Evolutionary conservation across 1,284 basidiomycete species (phyloP).

Genomic region (Pseudozyma hubeiensis): DNA sequence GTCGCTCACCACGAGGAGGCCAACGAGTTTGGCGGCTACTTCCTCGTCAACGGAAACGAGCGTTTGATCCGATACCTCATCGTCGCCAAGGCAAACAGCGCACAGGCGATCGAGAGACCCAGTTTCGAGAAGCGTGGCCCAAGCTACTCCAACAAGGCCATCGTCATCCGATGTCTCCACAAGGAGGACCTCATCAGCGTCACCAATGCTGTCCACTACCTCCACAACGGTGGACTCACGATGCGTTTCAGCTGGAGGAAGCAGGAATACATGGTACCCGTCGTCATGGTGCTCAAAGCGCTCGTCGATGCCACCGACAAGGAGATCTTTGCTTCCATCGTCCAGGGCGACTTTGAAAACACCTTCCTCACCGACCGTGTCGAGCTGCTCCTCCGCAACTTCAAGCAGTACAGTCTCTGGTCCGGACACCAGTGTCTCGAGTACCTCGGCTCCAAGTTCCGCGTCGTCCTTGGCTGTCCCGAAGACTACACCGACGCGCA

Average conservation of each 20-base stretch:
- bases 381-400: conserved; percentile 89
- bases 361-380: conserved; percentile 98
- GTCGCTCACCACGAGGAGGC: conserved; percentile 93
- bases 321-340: conserved; percentile 96
- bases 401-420: conserved; percentile 87
- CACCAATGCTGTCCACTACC: conserved; percentile 96
- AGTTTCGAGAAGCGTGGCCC: conserved; percentile 92
- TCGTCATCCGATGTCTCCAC: conserved; percentile 92
- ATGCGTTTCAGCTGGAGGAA: conserved; percentile 97
- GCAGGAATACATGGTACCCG: conserved; percentile 98
- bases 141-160: conserved; percentile 92
- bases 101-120: conserved; percentile 84
- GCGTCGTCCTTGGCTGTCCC: conserved; percentile 88
- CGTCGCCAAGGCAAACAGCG: conserved; percentile 88
- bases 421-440: conserved; percentile 94
- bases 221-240: conserved; percentile 94
- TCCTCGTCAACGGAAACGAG: conserved; percentile 98
- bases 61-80: conserved; percentile 97
- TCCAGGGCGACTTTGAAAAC: conserved; percentile 96
- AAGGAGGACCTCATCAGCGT: conserved; percentile 64
- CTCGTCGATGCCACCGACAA: conserved; percentile 90
- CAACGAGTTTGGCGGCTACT: conserved; percentile 98
- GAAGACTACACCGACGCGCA: conserved; percentile 91
- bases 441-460: conserved; percentile 97
- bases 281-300: conserved; percentile 96